Base-by-base conservation (phyloP, 805 yeast species). In the Zygotorulaspora florentina region DNA sequence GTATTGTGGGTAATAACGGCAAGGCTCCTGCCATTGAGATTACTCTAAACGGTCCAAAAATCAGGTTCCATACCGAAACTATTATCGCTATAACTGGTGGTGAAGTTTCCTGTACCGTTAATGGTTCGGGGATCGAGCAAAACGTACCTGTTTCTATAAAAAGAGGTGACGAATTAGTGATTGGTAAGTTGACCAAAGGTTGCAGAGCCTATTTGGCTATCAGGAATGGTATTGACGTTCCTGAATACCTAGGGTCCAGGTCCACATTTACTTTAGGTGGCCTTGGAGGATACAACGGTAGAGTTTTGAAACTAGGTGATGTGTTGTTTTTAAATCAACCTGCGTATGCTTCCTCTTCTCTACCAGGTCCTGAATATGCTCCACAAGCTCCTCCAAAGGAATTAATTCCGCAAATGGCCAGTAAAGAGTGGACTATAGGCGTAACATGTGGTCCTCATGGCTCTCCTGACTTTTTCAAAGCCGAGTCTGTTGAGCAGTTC, bases 401-500 rank as follows among this genome's bases (percentile, higher is more conserved):
- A 8, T 53, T 79, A 45, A 42, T 57, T 15, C 66, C 69, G 26
- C 52, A 59, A 10, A 52, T 60, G 8, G 43, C 68, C 12, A 54
- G 48, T 10, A 68, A 67, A 45, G 64, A 64, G 37, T 91, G 98
- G 98, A 70, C 71, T 38, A 90, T 91, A 52, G 96, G 90, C 58
- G 96, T 90, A 39, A 88, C 96, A 9, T 83, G 95, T 65, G 99
- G 99, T 44, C 99, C 99, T 20, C 98, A 91, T 66, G 98, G 98
- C 1, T 80, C 96, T 3, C 98, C 98, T 15, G 99, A 91, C 66
- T 88, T 90, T 68, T 93, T 93, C 74, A 77, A 78, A 44, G 66
- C 74, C 9, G 96, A 86, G 63, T 79, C 87, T 10, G 80, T 88
- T 13, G 72, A 74, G 29, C 85, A 83, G 45, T 90, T 91, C 69